phyloP scores from a whole-genome alignment of 2,329 filamentous ascomycete genomes.

The Cercospora berteroae region DNA sequence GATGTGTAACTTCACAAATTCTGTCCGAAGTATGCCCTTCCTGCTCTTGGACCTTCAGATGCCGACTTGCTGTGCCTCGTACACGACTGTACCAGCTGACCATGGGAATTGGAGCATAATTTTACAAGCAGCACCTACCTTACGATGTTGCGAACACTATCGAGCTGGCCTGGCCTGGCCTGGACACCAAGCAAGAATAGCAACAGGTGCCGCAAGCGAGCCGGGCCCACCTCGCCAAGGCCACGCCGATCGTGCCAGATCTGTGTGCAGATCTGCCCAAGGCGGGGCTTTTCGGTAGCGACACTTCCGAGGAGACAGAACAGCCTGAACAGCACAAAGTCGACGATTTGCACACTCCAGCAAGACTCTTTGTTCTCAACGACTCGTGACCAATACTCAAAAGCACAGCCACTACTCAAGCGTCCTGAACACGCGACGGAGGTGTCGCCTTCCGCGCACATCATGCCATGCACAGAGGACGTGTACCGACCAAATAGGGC shows the following conservation, averaged over 20 bases:
- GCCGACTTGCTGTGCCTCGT: not conserved
- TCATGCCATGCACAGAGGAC: not conserved
- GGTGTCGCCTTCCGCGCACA: not conserved
- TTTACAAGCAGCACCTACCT: not conserved
- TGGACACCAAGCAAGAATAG: not conserved
- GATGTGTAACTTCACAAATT: not conserved
- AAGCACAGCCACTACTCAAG: not conserved
- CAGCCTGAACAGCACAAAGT: not conserved
- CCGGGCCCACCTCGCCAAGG: not conserved
- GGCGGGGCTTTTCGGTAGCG: not conserved
- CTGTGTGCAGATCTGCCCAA: not conserved
- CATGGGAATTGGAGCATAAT: not conserved
- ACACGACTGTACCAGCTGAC: not conserved
- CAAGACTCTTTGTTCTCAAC: not conserved
- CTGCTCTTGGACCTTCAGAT: not conserved
- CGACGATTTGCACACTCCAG: not conserved
- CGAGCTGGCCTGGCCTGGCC: not conserved
- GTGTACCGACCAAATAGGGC: not conserved
- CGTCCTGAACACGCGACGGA: not conserved
- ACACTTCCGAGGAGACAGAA: not conserved
- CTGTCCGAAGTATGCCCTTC: not conserved
- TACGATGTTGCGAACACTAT: not conserved
- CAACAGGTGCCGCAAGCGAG: not conserved
- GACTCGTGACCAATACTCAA: not conserved
- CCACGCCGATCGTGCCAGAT: not conserved